Evolutionary conservation across 2,329 filamentous ascomycete genomes (phyloP).

Genomic region (Canariomyces notabilis): DNA sequence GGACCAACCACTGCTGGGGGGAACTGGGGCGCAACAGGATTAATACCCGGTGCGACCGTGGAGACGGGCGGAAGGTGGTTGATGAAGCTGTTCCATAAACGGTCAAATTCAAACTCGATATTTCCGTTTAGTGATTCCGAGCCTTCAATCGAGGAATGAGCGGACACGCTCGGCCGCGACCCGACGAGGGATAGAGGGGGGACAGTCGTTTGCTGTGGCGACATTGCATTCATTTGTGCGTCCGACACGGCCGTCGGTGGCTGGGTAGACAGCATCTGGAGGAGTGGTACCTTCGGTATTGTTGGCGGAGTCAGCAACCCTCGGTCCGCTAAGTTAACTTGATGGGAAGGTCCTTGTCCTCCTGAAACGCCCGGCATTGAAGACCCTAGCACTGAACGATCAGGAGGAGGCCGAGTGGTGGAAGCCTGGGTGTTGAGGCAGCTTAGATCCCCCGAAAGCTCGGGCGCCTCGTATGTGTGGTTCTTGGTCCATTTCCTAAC

Average conservation of each 20-base stretch:
- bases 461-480: slow-evolving; percentile 18
- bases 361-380: slow-evolving; percentile 2
- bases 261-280: slow-evolving; percentile 7
- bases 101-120: slow-evolving; percentile 35
- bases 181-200: slow-evolving; percentile 8
- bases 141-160: slow-evolving; percentile 22
- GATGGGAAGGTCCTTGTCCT: slow-evolving; percentile 2
- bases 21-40: slow-evolving; percentile 18
- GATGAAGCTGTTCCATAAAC: slow-evolving; percentile 31
- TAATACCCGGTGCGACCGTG: slow-evolving; percentile 12
- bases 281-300: slow-evolving; percentile 16
- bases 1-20: slow-evolving; percentile 12
- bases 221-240: slow-evolving; percentile 17
- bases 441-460: slow-evolving; percentile 20
- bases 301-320: slow-evolving; percentile 17
- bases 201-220: slow-evolving; percentile 4
- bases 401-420: slow-evolving; percentile 11
- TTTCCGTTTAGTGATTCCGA: slow-evolving; percentile 29
- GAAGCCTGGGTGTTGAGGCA: slow-evolving; percentile 20
- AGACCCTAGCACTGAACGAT: slow-evolving; percentile 1
- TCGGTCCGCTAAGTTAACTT: slow-evolving; percentile 8
- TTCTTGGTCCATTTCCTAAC: slow-evolving; percentile 29
- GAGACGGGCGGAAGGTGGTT: slow-evolving; percentile 22
- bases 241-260: neutral
- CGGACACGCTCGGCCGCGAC: slow-evolving; percentile 15